Base-by-base conservation (phyloP, 2,329 filamentous ascomycete species). In the Talaromyces sp. region DNA sequence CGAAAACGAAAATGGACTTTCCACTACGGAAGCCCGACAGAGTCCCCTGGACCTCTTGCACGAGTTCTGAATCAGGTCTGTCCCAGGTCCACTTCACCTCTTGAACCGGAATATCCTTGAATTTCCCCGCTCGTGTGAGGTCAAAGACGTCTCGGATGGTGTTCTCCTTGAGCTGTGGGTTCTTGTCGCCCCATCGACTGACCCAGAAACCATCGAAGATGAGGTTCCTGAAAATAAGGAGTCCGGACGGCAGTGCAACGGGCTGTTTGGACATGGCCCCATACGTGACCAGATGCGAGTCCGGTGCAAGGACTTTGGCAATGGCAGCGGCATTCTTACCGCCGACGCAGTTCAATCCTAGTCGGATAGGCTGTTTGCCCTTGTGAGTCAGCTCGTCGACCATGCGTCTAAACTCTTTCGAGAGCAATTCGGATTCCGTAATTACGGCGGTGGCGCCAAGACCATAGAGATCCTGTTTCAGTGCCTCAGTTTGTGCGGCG, bases 131-230 rank as follows among this genome's bases (percentile, higher is more conserved):
- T 17, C 90, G 81, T 28, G 88, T 90, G 72, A 96, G 75, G 47
- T 87, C 84, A 63, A 99, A 78, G 39, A 99, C 88, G 76, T 96
- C 91, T 27, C 89, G 84, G n/a, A 98, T 87, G 52, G 92, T 96
- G 71, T 83, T 84, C 72, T 85, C 84, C 80, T 96, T 96, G 63
- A 88, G 87, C 6, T 82, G 81, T 0, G 87, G 84, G 68, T 97
- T 83, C 65, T 82, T 79, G 72, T 93, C 88, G 55, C 90, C 91
- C 93, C 95, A 98, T 63, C 84, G 86, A 71, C 90, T 95, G 27
- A 98, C 87, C 95, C 95, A 99, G 77, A 98, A 99, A 4, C 95
- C 96, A 64, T 91, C 84, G 71, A 97, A 96, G 57, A 85, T 83
- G 58, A 98, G 82, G 68, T 98, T 87, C 76, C 93, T 95, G 80